Evolutionary conservation across 1,284 basidiomycete species (phyloP).

Genomic region (Golubevia pallescens): DNA sequence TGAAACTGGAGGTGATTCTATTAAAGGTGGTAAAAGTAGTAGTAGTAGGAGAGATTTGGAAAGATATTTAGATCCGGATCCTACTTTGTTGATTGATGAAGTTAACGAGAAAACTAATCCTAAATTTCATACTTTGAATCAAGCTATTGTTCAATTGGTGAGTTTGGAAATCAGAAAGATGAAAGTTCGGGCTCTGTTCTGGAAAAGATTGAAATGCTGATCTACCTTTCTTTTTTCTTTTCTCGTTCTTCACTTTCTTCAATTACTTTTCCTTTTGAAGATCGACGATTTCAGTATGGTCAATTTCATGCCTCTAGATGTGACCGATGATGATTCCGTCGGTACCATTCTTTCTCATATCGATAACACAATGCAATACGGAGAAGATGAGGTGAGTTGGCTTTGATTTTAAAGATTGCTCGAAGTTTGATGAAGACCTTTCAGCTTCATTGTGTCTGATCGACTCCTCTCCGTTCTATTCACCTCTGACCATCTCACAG

Average conservation of each 20-base stretch:
- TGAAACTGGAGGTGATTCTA: conserved; percentile 68
- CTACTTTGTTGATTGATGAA: conserved; percentile 79
- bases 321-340: conserved; percentile 86
- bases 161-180: conserved; percentile 7
- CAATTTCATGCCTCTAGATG: conserved; percentile 92
- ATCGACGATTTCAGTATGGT: conserved; percentile 99
- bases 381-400: conserved; percentile 48
- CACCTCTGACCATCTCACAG: too few species aligned
- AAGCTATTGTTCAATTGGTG: conserved; percentile 91
- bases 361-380: conserved; percentile 93
- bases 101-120: conserved; percentile 76
- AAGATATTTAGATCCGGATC: conserved; percentile 92
- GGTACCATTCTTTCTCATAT: conserved; percentile 91
- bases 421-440: too few species aligned
- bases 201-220: too few species aligned
- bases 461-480: too few species aligned
- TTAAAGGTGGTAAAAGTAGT: conserved; percentile 16
- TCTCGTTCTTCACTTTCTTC: not conserved
- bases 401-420: too few species aligned
- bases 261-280: conserved; percentile 66
- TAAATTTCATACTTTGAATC: conserved; percentile 89
- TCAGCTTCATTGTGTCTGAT: too few species aligned
- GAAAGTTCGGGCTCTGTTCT: too few species aligned
- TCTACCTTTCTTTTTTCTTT: not conserved
- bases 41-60: conserved; percentile 8